Conservation (phyloP, 345 rosid species). For the Balakata baccata region DNA sequence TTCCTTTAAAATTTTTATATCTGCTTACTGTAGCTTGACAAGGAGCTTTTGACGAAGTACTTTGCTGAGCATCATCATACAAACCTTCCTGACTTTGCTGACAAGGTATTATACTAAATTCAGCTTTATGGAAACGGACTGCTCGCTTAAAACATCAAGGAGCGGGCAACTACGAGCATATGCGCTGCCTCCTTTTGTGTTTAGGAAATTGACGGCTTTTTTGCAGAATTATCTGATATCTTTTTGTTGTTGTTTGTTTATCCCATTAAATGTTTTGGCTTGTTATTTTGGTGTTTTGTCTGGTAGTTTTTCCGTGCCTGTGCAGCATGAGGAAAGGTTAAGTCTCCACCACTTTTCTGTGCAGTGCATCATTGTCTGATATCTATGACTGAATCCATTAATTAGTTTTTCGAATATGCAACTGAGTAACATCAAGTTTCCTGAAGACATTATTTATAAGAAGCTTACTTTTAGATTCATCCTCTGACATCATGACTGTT, state of each 20-base stretch:
- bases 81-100: conserved; percentile 72
- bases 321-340: neutral
- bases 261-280: neutral
- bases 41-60: conserved; percentile 61
- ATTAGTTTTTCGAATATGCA: neutral
- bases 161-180: neutral
- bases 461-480: neutral
- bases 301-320: neutral
- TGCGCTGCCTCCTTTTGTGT: neutral
- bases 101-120: conserved; percentile 54
- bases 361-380: neutral
- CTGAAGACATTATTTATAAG: neutral
- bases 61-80: conserved; percentile 66
- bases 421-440: neutral
- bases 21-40: conserved; percentile 70
- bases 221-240: neutral
- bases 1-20: conserved; percentile 11
- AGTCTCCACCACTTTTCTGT: neutral
- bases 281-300: neutral
- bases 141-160: neutral
- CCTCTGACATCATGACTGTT: neutral
- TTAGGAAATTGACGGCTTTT: neutral
- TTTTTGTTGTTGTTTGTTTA: neutral
- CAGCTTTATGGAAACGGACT: neutral
- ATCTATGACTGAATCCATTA: neutral